Evolutionary conservation across 2,329 filamentous ascomycete species (phyloP), one percentile per base, ranked within the genome.

Genomic region (Ploettnerulaceae sp.): DNA sequence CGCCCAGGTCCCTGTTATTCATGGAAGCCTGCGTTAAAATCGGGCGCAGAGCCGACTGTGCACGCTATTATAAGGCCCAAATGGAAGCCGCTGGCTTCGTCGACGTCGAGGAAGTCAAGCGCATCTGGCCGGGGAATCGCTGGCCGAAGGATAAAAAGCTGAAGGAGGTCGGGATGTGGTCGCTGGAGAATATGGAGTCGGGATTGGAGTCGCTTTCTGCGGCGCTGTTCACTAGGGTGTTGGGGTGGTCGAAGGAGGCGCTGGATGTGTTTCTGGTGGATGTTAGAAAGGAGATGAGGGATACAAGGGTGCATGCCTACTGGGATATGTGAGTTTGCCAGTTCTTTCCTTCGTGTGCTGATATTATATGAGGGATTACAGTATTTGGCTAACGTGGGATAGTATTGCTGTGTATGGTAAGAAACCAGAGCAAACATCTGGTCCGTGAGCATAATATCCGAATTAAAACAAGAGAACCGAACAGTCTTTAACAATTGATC

Each of bases 141-240:
- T 78, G 74, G 75, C 65, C 73, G 0, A 67, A 62, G 38, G 69
- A 77, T 39, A 60, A 65, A 15, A 68, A 61, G 11, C 64, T 73
- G 32, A 72, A 69, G 49, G 64, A 70, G 41, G 66, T 74, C 45
- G 74, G 34, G 6, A 47, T 47, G 38, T 43, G 40, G 36, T 26
- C 38, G 29, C 31, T 48, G 20, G 37, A 44, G 17, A 44, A 46
- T 14, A 8, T 45, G n/a, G 37, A 28, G 9, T 39, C 42, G n/a
- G 55, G 52, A 1, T 22, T 59, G n/a, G 45, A 52, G 28, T 54
- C 17, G 3, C 42, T 58, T 15, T 49, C 33, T 3, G 17, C 55
- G 22, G 56, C 52, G 3, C 31, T 54, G 14, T 53, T 59, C 14
- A 58, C 55, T 1, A 35, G 56, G 15, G 50, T 40, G 1, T 31